phyloP scores from a whole-genome alignment of 2,329 filamentous ascomycete species.

The Colletotrichum sp. region DNA sequence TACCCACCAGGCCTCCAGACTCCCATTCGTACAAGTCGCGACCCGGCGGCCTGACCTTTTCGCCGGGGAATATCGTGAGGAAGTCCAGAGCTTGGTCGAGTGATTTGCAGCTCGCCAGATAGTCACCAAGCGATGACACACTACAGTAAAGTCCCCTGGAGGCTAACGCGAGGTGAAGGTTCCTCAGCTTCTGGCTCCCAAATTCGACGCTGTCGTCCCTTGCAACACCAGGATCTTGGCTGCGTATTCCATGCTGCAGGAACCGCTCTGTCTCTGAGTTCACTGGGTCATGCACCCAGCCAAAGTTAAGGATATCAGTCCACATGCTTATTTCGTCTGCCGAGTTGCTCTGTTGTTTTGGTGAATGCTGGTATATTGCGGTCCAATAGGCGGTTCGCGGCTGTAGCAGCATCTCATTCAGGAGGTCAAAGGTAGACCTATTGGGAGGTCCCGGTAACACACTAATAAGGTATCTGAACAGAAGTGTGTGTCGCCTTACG shows the following conservation, averaged over 20 bases:
- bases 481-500: neutral
- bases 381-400: neutral
- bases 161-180: too few species aligned
- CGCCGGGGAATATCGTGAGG: too few species aligned
- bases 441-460: neutral
- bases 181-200: too few species aligned
- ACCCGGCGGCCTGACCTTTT: too few species aligned
- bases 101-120: too few species aligned
- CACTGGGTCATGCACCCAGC: neutral
- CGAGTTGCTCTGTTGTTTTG: neutral
- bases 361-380: neutral
- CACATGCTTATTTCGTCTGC: neutral
- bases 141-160: too few species aligned
- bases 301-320: neutral
- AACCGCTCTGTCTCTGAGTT: neutral
- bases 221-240: neutral
- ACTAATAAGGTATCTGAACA: neutral
- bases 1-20: too few species aligned
- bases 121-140: too few species aligned
- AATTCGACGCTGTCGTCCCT: too few species aligned
- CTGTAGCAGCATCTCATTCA: neutral
- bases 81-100: too few species aligned
- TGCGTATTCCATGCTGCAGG: neutral
- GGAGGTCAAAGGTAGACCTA: neutral
- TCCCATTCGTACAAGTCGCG: too few species aligned